phyloP scores from a whole-genome alignment of 202 grass and related monocot genomes.

The Zizania palustris region DNA sequence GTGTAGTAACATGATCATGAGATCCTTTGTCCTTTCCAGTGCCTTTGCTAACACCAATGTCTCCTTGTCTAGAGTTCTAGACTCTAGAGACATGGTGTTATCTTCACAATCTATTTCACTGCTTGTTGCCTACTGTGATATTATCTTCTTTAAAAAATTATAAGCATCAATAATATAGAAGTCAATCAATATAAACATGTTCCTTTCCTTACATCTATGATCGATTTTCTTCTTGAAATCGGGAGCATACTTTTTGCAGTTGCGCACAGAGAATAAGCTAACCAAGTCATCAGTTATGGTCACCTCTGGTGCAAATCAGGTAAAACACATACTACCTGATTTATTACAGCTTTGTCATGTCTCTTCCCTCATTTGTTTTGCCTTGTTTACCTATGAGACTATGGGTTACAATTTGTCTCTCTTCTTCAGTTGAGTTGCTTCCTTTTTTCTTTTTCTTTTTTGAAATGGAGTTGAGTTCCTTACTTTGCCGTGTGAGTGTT shows the following conservation, averaged over 20 bases:
- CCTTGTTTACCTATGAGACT: neutral
- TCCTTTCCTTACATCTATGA: neutral
- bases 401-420: neutral
- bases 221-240: neutral
- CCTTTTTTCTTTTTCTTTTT: neutral
- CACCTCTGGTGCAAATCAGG: constrained; percentile 97
- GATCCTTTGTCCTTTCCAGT: too few species aligned
- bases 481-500: constrained; percentile 18
- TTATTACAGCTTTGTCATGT: neutral
- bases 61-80: neutral
- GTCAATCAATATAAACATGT: neutral
- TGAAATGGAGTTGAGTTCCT: neutral
- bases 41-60: neutral
- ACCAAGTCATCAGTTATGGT: constrained; percentile 93
- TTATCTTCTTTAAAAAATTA: neutral
- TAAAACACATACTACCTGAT: constrained; percentile 32
- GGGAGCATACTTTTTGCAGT: constrained; percentile 48
- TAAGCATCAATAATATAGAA: neutral
- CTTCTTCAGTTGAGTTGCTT: neutral
- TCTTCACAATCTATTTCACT: constrained; percentile 8
- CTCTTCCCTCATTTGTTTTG: neutral
- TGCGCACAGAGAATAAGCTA: constrained; percentile 82
- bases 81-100: too few species aligned
- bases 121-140: neutral
- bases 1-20: neutral